Evolutionary conservation across 176 grass and related monocot genomes (phyloP).

Genomic region (Musa beccarii): DNA sequence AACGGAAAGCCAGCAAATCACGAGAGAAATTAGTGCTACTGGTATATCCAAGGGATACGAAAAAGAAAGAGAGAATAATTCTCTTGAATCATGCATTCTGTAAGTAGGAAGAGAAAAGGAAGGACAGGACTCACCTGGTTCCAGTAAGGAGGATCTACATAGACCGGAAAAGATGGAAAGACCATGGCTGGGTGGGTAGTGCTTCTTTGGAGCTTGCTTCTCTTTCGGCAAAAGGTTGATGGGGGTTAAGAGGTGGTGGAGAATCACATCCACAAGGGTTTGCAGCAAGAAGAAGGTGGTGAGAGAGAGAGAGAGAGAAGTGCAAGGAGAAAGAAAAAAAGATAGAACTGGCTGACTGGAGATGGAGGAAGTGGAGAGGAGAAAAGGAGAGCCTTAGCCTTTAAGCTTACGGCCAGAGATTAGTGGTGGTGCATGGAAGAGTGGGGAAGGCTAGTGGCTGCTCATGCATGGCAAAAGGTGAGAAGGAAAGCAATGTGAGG

Average conservation of each 20-base stretch:
- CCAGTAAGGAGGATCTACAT: conserved; percentile 6
- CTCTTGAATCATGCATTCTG: background rate
- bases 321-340: too few species aligned
- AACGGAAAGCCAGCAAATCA: background rate
- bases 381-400: background rate
- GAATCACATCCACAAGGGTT: background rate
- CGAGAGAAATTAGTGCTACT: background rate
- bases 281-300: background rate
- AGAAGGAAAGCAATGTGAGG: background rate
- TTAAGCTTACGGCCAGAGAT: background rate
- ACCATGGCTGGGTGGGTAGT: background rate
- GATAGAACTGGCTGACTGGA: background rate
- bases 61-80: background rate
- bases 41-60: background rate
- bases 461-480: background rate
- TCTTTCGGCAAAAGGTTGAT: background rate
- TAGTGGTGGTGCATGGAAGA: background rate
- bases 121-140: conserved; percentile 2
- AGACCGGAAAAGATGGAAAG: conserved; percentile 3
- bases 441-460: background rate
- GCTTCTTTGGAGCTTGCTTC: background rate
- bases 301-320: background rate
- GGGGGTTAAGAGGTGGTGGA: background rate
- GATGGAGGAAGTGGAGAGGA: background rate
- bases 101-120: background rate